These are phyloP conservation scores for Actinomucor elegans DNA, from an alignment of 371 early-diverging fungal species.

Conservation along the genomic window DNA sequence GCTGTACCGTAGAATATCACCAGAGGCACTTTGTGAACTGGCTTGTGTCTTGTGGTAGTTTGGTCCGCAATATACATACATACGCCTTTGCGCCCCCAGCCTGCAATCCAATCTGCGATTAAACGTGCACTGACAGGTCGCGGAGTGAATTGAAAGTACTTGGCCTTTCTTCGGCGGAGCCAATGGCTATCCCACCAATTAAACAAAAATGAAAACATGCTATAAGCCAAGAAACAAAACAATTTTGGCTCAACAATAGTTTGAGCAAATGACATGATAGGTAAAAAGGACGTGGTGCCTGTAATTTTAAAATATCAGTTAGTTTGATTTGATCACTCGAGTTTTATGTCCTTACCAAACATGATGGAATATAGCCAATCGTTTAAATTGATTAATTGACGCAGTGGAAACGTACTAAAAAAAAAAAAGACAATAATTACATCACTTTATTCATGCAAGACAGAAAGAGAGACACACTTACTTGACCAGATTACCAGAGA, in stretches of 20 bases:
- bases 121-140: slow-evolving; percentile 48
- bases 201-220: slow-evolving; percentile 60
- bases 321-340: neutral
- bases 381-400: slow-evolving; percentile 27
- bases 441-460: neutral
- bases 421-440: neutral
- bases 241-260: slow-evolving; percentile 19
- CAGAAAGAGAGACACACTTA: slow-evolving; percentile 4
- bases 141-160: slow-evolving; percentile 64
- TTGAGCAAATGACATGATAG: slow-evolving; percentile 50
- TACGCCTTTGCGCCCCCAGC: slow-evolving; percentile 50
- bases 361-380: slow-evolving; percentile 23
- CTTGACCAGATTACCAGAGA: slow-evolving; percentile 48
- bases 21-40: slow-evolving; percentile 29
- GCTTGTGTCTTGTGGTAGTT: neutral
- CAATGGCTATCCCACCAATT: slow-evolving; percentile 62
- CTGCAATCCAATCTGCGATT: slow-evolving; percentile 51
- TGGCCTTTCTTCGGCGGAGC: slow-evolving; percentile 45
- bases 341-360: slow-evolving; percentile 32
- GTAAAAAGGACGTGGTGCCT: slow-evolving; percentile 47
- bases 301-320: slow-evolving; percentile 8
- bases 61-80: slow-evolving; percentile 28
- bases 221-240: slow-evolving; percentile 44
- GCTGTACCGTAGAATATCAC: slow-evolving; percentile 53
- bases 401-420: slow-evolving; percentile 30